These are phyloP conservation scores for Citrus reticulata DNA, from an alignment of 345 rosid genomes.

Conservation along the genomic window DNA sequence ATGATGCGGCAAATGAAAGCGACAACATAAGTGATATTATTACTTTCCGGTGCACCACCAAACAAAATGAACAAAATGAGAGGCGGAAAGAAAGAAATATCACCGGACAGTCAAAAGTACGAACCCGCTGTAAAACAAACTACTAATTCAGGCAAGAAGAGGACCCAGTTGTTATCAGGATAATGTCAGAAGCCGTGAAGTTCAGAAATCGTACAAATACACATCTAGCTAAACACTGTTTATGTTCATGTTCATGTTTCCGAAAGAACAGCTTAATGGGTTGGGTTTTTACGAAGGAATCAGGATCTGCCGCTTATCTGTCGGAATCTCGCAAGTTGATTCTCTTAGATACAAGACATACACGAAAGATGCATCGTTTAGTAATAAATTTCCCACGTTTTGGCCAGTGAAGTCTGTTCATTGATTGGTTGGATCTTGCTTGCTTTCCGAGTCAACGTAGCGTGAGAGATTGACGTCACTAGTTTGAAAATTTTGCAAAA, in stretches of 20 bases:
- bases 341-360: neutral
- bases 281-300: no score
- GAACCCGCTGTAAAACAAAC: neutral
- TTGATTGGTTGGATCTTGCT: neutral
- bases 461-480: neutral
- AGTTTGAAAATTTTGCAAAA: neutral
- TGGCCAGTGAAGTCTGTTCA: neutral
- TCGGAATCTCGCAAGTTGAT: neutral
- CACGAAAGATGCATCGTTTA: neutral
- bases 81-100: neutral
- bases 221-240: neutral
- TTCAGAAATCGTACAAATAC: neutral
- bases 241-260: neutral
- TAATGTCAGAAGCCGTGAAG: neutral
- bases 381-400: neutral
- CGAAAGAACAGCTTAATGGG: neutral
- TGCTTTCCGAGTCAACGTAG: neutral
- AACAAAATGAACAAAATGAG: neutral
- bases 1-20: neutral
- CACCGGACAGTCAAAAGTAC: neutral
- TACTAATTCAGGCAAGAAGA: slow-evolving; percentile 7
- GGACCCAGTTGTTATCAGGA: neutral
- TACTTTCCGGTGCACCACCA: neutral
- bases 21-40: neutral
- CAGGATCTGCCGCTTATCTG: neutral